Base-by-base conservation (phyloP, 1,139 yeast species). In the Candida sp. region DNA sequence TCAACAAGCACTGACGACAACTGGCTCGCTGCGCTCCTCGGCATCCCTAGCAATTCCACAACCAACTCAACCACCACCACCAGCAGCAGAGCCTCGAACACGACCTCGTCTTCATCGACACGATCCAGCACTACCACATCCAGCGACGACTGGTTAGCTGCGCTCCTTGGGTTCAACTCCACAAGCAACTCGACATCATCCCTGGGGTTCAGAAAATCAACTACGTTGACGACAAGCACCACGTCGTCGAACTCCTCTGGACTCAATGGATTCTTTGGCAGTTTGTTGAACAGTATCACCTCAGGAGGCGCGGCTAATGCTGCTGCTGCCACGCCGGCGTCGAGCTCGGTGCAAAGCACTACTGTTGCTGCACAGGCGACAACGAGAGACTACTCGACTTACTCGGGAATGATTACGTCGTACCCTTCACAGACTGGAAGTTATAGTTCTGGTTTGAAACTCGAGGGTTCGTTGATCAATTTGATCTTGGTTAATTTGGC, bases 371-470 rank as follows among this genome's bases (percentile, higher is more conserved):
- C 22, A 2, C 17, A 32, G 11, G 23, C 39, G 7, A 33, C 8
- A 9, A 42, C 37, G 7, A 41, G 35, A 30, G 44, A 41, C 31
- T 41, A 41, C 31, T 41, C 44, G 31, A 41, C 28, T 31, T 41
- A 41, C 17, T 22, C 39, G 7, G 45, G 45, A 7, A 25, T 33
- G n/a, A 42, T 42, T 3, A 42, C 39, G 9, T 26, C 30, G 26
- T 11, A 31, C 26, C 45, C 45, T 33, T 5, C 31, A 25, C 34
- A 32, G 11, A 42, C 45, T n/a, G 45, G 45, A 8, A 42, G 45
- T 42, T 32, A 22, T 22, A 42, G 26, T 25, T 12, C 7, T 33
- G 45, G 45, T 1, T 17, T 22, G 25, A 42, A 32, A 42, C 7
- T 42, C 25, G n/a, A 42, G 11, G 27, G n/a, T 23, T 32, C 31